A percentile compares a stretch with the other conserved stretches of the same genome.
phyloP scores from a whole-genome alignment of 139 green algal genomes.

The Pleodorina starrii region DNA sequence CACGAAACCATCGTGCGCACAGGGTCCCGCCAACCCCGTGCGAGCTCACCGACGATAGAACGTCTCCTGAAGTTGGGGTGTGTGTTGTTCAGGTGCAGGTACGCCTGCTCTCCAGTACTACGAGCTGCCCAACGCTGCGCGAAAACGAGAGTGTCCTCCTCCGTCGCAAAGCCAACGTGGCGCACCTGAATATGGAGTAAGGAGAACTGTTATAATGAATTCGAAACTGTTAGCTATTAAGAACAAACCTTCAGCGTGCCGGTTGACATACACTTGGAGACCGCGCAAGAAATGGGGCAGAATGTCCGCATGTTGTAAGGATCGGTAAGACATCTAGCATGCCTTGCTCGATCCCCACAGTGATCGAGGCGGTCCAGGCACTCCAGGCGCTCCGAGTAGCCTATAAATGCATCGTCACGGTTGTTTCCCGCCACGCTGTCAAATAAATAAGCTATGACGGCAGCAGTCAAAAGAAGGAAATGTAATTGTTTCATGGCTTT shows the following conservation, averaged over 20 bases:
- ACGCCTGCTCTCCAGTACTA: too few relatives aligned
- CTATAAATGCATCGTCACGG: slow-evolving; percentile 56
- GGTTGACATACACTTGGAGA: slow-evolving; percentile 45
- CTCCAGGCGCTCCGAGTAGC: slow-evolving; percentile 49
- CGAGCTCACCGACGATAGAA: too few relatives aligned
- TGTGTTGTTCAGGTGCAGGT: too few relatives aligned
- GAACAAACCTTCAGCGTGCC: slow-evolving; percentile 46
- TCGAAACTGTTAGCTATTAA: neutral
- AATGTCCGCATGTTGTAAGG: slow-evolving; percentile 64
- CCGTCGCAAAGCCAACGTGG: slow-evolving; percentile 5
- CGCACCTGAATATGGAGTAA: neutral
- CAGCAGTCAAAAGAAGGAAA: too few relatives aligned
- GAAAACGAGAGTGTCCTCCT: slow-evolving; percentile 18
- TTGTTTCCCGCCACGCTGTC: neutral
- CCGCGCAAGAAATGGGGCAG: slow-evolving; percentile 59
- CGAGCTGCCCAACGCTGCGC: neutral
- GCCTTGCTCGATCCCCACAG: slow-evolving; percentile 44
- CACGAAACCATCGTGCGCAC: too few relatives aligned
- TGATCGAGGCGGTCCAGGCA: slow-evolving; percentile 53
- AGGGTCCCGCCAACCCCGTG: too few relatives aligned
- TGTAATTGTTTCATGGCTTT: too few relatives aligned
- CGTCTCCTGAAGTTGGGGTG: too few relatives aligned
- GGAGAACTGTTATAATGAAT: neutral
- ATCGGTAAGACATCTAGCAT: slow-evolving; percentile 59
- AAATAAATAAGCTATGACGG: neutral